Evolutionary conservation across 805 yeast species (phyloP), one percentile per base, ranked within the genome.

Genomic region (Candida succiphila): DNA sequence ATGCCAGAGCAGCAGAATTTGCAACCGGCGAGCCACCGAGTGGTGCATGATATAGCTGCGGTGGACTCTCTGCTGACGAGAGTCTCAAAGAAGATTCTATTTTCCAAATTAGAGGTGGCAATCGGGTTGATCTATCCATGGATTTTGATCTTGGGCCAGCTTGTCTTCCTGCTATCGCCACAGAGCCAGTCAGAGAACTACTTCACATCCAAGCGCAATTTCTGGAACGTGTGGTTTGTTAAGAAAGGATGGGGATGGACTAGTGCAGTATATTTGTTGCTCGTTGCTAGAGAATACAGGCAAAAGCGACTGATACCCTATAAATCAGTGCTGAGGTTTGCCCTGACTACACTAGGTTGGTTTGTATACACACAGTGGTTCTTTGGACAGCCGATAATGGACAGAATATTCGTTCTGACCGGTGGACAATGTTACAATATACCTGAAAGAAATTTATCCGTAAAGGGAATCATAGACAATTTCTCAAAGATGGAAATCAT

Each of bases 231-330:
- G 16, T 30, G 69, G 6, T 84, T 92, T 51, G 96, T 89, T 25
- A 92, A 89, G 48, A 68, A 67, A 18, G 97, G 96, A 2, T 92
- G 97, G 97, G 65, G 74, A 13, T 92, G 96, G 97, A 87, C 95
- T 1, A 54, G 75, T 0, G 5, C 69, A 4, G 65, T 66, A 4
- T 66, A 58, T 29, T 23, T 37, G 8, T 32, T 46, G 15, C 30
- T 53, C 17, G 17, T 49, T 4, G 10, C 22, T 7, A 31, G 38
- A 17, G 38, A 43, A n/a, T 21, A 24, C 14, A 24, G 4, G 7
- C 3, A 4, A 21, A 9, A 12, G 5, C 23, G 14, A 9, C 23
- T 8, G 4, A 14, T 24, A 7, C 7, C 14, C 5, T 3, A 17
- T 3, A 6, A 15, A 12, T 60, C 63, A 3, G 22, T 59, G 1